Evolutionary conservation across 305 asterid genomes (phyloP).

Genomic region (Solanum hybrid): DNA sequence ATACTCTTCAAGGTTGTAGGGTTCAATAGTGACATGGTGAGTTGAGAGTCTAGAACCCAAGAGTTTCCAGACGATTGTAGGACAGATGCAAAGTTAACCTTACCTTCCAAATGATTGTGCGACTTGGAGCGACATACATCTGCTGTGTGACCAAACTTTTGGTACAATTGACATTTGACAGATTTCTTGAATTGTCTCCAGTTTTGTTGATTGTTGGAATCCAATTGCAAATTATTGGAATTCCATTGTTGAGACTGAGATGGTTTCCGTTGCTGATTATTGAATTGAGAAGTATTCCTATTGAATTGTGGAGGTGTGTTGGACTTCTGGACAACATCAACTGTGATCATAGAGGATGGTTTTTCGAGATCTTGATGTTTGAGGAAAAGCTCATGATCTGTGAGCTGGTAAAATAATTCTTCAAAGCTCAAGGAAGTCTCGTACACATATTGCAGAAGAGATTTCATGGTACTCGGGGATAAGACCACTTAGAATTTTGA

Average conservation of each 20-base stretch:
- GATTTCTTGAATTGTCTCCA: neutral
- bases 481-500: neutral
- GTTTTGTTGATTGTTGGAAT: neutral
- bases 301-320: neutral
- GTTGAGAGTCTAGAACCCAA: neutral
- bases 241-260: neutral
- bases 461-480: neutral
- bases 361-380: too few species aligned
- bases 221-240: neutral
- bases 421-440: neutral
- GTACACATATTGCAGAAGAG: neutral
- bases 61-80: neutral
- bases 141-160: neutral
- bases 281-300: neutral
- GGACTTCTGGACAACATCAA: neutral
- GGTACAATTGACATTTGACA: neutral
- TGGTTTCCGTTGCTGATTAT: neutral
- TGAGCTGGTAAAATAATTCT: neutral
- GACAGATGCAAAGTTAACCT: neutral
- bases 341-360: neutral
- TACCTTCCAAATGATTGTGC: neutral
- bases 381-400: too few species aligned
- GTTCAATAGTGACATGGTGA: neutral
- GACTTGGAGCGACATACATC: neutral
- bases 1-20: neutral